Conservation (phyloP, 768 basidiomycete genomes). For the Tylopilus felleus region DNA sequence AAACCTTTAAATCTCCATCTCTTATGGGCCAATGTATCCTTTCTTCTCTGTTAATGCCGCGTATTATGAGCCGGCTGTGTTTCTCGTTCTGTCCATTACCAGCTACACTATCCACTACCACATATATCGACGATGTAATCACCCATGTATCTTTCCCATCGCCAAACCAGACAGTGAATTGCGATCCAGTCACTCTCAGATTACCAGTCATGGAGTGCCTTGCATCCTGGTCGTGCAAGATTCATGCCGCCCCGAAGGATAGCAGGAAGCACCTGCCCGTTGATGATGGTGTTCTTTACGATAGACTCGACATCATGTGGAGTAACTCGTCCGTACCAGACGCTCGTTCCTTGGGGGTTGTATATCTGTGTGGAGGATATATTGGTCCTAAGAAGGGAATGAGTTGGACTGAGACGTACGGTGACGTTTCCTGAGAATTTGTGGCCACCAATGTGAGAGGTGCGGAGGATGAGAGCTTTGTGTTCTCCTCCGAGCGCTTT, state of each 20-base stretch:
- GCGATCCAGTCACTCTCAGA: background rate
- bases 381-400: background rate
- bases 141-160: constrained; percentile 4
- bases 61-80: constrained; percentile 7
- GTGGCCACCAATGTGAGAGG: constrained; percentile 92
- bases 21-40: constrained; percentile 2
- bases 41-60: constrained; percentile 7
- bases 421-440: constrained; percentile 89
- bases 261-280: constrained; percentile 79
- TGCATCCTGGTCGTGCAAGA: constrained; percentile 65
- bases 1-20: constrained; percentile 1
- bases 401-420: constrained; percentile 46
- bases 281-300: constrained; percentile 82
- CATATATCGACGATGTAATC: constrained; percentile 28
- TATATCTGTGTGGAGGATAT: constrained; percentile 61
- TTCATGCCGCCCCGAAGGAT: constrained; percentile 86
- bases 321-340: constrained; percentile 94
- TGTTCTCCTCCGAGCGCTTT: constrained; percentile 50
- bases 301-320: constrained; percentile 85
- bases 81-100: constrained; percentile 2
- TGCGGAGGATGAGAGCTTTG: constrained; percentile 78
- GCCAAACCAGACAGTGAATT: background rate
- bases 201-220: constrained; percentile 72
- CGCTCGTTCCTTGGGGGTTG: constrained; percentile 76
- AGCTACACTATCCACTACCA: constrained; percentile 25